Evolutionary conservation across 768 basidiomycete genomes (phyloP).

Genomic region (Boletus patriciae): DNA sequence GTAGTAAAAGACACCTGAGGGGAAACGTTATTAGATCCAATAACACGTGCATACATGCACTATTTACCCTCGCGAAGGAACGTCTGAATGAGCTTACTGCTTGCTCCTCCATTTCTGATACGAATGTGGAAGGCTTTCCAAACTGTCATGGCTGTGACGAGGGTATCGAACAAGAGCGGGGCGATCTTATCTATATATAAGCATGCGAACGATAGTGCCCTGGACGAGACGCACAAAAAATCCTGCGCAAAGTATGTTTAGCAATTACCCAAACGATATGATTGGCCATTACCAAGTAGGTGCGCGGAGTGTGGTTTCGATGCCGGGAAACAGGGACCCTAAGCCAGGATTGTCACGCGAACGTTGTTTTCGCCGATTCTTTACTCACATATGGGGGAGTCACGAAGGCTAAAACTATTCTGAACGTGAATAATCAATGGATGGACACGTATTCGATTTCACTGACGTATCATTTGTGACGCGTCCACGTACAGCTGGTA

Average conservation of each 20-base stretch:
- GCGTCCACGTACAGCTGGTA: constrained; percentile 82
- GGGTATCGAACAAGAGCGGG: constrained; percentile 76
- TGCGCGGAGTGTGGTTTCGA: constrained; percentile 84
- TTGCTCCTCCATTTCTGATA: constrained; percentile 70
- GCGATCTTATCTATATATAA: constrained; percentile 55
- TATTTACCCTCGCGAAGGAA: constrained; percentile 74
- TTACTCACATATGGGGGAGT: constrained; percentile 58
- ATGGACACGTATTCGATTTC: not conserved
- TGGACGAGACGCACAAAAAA: constrained; percentile 51
- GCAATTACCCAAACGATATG: not conserved
- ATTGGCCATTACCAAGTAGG: constrained; percentile 57
- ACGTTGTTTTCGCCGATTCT: not conserved
- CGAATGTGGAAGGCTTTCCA: constrained; percentile 78
- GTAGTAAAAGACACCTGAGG: constrained; percentile 73
- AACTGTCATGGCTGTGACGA: constrained; percentile 79
- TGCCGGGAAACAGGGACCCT: constrained; percentile 76
- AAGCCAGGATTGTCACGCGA: constrained; percentile 33
- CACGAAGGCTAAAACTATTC: constrained; percentile 61
- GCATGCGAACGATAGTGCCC: not conserved
- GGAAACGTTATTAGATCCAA: not conserved
- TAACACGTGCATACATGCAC: constrained; percentile 1
- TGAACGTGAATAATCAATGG: constrained; percentile 10
- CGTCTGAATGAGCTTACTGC: constrained; percentile 78
- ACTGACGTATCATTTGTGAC: constrained; percentile 73
- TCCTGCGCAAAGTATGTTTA: constrained; percentile 34